These are phyloP conservation scores for Venustampulla echinocandica DNA, from an alignment of 495 filamentous ascomycete species.

Conservation along the genomic window DNA sequence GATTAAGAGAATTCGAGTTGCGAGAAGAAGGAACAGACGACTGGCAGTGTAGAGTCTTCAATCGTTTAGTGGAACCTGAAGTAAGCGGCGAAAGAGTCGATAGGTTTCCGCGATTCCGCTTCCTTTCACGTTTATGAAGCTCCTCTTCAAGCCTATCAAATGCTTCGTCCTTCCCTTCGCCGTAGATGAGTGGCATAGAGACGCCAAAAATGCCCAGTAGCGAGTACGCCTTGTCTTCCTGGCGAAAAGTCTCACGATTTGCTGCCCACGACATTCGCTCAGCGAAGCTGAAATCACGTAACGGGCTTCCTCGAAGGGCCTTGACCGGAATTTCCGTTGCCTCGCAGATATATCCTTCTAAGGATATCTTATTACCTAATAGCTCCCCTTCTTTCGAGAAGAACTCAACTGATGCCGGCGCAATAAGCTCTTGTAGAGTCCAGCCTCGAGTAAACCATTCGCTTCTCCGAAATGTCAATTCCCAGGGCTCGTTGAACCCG, in stretches of 20 bases:
- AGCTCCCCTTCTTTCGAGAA: conserved; percentile 18
- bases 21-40: conserved; percentile 8
- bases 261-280: conserved; percentile 30
- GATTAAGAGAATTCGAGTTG: conserved; percentile 8
- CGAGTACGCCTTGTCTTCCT: conserved; percentile 33
- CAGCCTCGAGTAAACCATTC: conserved; percentile 10
- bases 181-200: conserved; percentile 21
- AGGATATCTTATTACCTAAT: conserved; percentile 24
- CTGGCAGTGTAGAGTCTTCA: conserved; percentile 12
- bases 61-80: conserved; percentile 13
- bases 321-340: conserved; percentile 19
- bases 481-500: neutral
- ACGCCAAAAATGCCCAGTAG: conserved; percentile 19
- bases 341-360: conserved; percentile 12
- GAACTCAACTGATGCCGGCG: conserved; percentile 24
- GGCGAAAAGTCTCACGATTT: conserved; percentile 22
- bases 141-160: conserved; percentile 9
- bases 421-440: conserved; percentile 27
- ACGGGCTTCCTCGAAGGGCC: conserved; percentile 14
- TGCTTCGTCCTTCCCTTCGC: conserved; percentile 21
- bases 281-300: conserved; percentile 10
- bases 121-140: conserved; percentile 12
- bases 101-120: conserved; percentile 10
- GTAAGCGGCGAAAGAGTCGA: conserved; percentile 9
- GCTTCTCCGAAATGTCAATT: neutral